These are phyloP conservation scores for Phtheirospermum japonicum DNA, from an alignment of 257 asterid genomes.

Conservation along the genomic window DNA sequence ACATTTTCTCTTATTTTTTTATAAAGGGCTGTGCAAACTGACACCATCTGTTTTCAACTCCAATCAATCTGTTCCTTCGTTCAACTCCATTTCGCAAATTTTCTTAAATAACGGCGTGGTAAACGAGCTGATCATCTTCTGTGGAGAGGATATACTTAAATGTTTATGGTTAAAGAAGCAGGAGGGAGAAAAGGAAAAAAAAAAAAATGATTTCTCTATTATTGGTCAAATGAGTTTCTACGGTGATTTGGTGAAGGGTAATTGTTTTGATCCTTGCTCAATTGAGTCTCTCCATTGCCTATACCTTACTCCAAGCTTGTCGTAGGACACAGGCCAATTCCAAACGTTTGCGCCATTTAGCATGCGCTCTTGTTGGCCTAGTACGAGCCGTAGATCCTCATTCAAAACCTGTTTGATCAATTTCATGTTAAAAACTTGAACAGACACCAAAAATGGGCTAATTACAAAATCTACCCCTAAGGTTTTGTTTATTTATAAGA, in stretches of 20 bases:
- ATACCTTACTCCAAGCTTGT: conserved; percentile 11
- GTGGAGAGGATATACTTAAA: background rate
- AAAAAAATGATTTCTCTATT: background rate
- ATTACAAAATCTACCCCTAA: background rate
- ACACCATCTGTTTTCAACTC: too few relatives aligned
- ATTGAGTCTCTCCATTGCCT: background rate
- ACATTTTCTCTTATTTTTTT: background rate
- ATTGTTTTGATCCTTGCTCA: background rate
- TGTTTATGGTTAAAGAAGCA: background rate
- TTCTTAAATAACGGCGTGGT: background rate
- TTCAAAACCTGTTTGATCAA: conserved; percentile 6
- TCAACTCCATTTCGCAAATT: background rate
- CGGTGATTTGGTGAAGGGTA: background rate
- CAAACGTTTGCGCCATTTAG: conserved; percentile 8
- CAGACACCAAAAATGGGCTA: background rate
- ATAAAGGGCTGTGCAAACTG: background rate
- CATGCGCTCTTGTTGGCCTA: conserved; percentile 3
- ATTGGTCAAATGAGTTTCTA: background rate
- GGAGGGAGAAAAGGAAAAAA: background rate
- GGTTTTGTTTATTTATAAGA: background rate
- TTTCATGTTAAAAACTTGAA: background rate
- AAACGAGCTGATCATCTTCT: background rate
- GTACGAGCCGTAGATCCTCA: conserved; percentile 5
- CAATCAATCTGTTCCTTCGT: too few relatives aligned
- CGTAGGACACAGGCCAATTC: conserved; percentile 8